Percentiles rank a stretch among this genome's conserved stretches.
These are phyloP conservation scores for Ustilago loliicola DNA, from an alignment of 1,284 basidiomycete species.

Conservation along the genomic window DNA sequence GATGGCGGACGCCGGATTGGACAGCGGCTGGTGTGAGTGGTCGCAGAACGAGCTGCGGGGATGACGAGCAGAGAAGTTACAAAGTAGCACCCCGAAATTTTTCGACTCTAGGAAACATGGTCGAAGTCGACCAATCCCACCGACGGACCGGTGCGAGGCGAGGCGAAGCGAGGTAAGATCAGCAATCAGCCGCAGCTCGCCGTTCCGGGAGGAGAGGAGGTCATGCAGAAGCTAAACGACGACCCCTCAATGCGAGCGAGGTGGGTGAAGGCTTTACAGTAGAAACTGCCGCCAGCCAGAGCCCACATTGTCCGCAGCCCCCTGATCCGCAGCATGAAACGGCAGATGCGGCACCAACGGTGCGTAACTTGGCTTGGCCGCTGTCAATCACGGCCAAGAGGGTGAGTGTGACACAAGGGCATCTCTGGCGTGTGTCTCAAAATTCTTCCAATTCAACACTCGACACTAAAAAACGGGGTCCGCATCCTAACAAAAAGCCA, in stretches of 20 bases:
- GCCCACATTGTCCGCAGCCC: neutral
- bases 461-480: conserved; percentile 6
- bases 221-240: conserved; percentile 9
- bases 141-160: conserved; percentile 7
- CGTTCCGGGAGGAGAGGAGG: conserved; percentile 4
- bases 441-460: conserved; percentile 22
- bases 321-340: conserved; percentile 7
- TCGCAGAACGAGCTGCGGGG: conserved; percentile 26
- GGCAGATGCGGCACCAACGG: conserved; percentile 7
- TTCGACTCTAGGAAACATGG: conserved; percentile 8
- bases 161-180: conserved; percentile 4
- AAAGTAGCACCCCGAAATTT: conserved; percentile 41
- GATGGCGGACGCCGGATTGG: conserved; percentile 4
- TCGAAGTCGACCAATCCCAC: conserved; percentile 1
- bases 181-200: conserved; percentile 7
- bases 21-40: conserved; percentile 3
- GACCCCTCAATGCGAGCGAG: conserved; percentile 1
- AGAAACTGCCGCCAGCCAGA: neutral
- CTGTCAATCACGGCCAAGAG: conserved; percentile 5
- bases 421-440: neutral
- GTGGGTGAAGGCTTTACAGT: neutral
- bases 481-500: neutral
- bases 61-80: conserved; percentile 43
- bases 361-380: conserved; percentile 9
- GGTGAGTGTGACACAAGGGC: neutral